Evolutionary conservation across 176 grass and related monocot species (phyloP).

Genomic region (Carex cristatella): DNA sequence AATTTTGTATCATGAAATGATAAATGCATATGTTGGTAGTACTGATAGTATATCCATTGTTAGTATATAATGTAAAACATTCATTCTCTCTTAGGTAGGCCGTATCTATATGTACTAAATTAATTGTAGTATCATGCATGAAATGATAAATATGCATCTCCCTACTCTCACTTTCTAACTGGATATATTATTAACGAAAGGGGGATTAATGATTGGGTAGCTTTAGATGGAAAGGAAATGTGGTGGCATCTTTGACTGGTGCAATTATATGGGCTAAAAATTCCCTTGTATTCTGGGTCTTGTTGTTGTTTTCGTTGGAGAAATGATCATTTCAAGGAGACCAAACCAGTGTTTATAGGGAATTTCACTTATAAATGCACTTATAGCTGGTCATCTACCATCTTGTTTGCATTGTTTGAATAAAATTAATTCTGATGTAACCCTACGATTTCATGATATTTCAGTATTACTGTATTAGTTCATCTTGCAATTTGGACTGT

Average conservation of each 20-base stretch:
- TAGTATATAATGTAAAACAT: neutral
- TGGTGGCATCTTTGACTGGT: slow-evolving; percentile 26
- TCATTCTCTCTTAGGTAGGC: neutral
- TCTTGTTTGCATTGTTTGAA: neutral
- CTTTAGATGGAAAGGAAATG: slow-evolving; percentile 18
- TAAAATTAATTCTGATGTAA: neutral
- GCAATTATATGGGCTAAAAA: slow-evolving; percentile 20
- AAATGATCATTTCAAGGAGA: slow-evolving; percentile 12
- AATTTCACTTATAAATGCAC: slow-evolving; percentile 29
- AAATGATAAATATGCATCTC: slow-evolving; percentile 15
- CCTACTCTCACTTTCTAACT: slow-evolving; percentile 17
- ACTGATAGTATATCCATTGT: neutral
- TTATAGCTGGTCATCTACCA: slow-evolving; percentile 6
- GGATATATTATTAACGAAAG: slow-evolving; percentile 8
- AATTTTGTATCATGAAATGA: slow-evolving; percentile 12
- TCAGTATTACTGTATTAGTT: neutral
- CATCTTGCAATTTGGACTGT: neutral
- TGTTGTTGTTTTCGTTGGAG: slow-evolving; percentile 22
- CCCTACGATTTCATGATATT: neutral
- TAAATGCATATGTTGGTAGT: neutral
- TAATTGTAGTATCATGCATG: slow-evolving; percentile 4
- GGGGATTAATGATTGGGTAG: slow-evolving; percentile 17
- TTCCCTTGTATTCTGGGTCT: slow-evolving; percentile 29
- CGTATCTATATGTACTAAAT: neutral
- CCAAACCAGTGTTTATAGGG: slow-evolving; percentile 27